phyloP scores from a whole-genome alignment of 306 rosid genomes.

The Cicer bijugum region DNA sequence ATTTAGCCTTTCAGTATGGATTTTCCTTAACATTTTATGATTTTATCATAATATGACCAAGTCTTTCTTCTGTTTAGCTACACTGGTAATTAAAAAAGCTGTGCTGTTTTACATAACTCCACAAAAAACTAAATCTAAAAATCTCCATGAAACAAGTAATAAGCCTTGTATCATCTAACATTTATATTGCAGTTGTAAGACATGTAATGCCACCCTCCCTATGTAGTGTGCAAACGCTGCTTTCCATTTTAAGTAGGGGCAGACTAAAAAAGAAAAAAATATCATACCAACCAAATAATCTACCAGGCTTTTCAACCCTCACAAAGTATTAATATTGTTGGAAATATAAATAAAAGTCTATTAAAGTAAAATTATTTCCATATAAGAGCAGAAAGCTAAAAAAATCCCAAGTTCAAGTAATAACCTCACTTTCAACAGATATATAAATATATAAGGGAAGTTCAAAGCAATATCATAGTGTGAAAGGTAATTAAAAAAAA shows the following conservation, averaged over 20 bases:
- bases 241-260: constrained; percentile 38
- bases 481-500: constrained; percentile 19
- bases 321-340: neutral
- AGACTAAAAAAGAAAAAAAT: constrained; percentile 30
- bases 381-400: constrained; percentile 34
- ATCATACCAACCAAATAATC: constrained; percentile 39
- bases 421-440: constrained; percentile 39
- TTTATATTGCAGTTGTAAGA: constrained; percentile 33
- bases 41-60: constrained; percentile 12
- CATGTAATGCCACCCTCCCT: constrained; percentile 18
- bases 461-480: constrained; percentile 41
- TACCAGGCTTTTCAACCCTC: neutral
- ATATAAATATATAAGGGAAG: constrained; percentile 38
- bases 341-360: constrained; percentile 36
- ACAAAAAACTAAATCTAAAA: constrained; percentile 26
- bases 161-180: constrained; percentile 29
- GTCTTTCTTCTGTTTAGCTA: constrained; percentile 15
- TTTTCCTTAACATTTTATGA: constrained; percentile 14
- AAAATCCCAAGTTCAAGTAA: constrained; percentile 11
- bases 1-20: constrained; percentile 49
- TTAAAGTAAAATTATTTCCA: constrained; percentile 20
- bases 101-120: constrained; percentile 1
- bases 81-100: constrained; percentile 28
- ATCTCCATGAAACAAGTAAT: constrained; percentile 26
- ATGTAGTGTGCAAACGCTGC: constrained; percentile 16